A percentile compares a stretch with the other conserved stretches of the same genome.
Conservation (phyloP, 176 grass and related monocot genomes). For the Eragrostis curvula region DNA sequence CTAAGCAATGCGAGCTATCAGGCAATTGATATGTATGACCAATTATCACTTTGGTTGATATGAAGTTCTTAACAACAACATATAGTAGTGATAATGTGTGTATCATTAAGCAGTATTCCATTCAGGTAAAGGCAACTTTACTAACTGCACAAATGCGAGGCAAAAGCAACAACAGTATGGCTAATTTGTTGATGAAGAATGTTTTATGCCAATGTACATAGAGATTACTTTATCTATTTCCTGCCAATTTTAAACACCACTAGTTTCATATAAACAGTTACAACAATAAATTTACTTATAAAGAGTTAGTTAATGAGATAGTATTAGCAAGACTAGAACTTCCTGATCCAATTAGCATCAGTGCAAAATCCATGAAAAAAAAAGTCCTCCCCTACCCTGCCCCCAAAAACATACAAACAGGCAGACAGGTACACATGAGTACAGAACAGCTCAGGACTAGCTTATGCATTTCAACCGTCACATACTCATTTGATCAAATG, state of each 20-base stretch:
- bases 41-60: background rate
- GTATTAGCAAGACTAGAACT: background rate
- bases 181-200: background rate
- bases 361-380: background rate
- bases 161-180: background rate
- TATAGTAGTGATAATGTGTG: background rate
- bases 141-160: background rate
- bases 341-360: background rate
- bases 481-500: background rate
- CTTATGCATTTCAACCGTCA: background rate
- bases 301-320: background rate
- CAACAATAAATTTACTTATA: background rate
- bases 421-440: background rate
- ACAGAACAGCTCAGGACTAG: background rate
- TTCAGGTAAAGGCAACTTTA: conserved; percentile 7
- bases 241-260: background rate
- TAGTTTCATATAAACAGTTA: background rate
- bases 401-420: background rate
- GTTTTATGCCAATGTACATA: background rate
- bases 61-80: background rate
- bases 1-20: no score
- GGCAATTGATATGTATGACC: background rate
- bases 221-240: background rate
- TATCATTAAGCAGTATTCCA: background rate
- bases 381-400: background rate